These are phyloP conservation scores for Tetracentron sinense DNA, from an alignment of 164 flowering plant genomes.

Conservation along the genomic window DNA sequence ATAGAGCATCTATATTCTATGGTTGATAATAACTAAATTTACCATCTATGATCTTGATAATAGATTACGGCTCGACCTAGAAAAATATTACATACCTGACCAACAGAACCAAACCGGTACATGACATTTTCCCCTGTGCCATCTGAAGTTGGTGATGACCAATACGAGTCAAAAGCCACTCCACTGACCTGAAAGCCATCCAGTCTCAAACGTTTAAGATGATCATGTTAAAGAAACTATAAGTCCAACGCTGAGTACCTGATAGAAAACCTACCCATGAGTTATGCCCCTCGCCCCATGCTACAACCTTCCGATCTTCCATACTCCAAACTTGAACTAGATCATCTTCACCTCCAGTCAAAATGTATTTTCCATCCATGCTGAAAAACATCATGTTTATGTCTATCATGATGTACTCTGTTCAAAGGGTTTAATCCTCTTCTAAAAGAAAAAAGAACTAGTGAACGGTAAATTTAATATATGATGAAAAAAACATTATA, in stretches of 20 bases:
- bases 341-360: constrained; percentile 83
- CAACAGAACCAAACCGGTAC: constrained; percentile 83
- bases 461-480: not conserved
- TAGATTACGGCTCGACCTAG: no score
- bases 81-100: constrained; percentile 48
- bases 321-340: constrained; percentile 78
- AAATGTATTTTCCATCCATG: constrained; percentile 63
- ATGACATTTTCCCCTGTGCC: constrained; percentile 50
- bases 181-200: constrained; percentile 60
- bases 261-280: constrained; percentile 55
- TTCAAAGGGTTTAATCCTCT: constrained; percentile 3
- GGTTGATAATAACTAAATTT: no score
- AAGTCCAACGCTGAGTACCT: not conserved
- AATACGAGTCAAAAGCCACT: constrained; percentile 74
- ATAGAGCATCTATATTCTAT: no score
- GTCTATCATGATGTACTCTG: not conserved
- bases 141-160: constrained; percentile 70
- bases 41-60: no score
- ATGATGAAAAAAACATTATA: not conserved
- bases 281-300: constrained; percentile 87
- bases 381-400: constrained; percentile 22
- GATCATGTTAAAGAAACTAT: constrained; percentile 1
- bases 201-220: not conserved
- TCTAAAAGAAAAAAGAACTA: constrained; percentile 3
- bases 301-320: constrained; percentile 73